phyloP scores from a whole-genome alignment of 2,329 filamentous ascomycete species.

The Colletotrichum salicis region DNA sequence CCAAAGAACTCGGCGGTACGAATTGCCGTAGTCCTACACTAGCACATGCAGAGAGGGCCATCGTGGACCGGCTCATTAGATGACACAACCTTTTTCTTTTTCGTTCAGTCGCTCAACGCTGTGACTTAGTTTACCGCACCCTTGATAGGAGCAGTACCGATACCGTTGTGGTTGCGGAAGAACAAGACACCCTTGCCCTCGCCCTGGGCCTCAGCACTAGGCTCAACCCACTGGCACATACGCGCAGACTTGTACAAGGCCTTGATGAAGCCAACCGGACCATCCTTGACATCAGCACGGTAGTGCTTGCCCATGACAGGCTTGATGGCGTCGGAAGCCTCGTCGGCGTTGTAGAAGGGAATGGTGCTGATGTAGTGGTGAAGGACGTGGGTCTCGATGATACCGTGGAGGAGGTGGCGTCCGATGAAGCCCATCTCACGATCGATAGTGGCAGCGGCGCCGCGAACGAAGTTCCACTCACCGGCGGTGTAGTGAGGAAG shows the following conservation, averaged over 20 bases:
- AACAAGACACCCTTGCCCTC: constrained; percentile 88
- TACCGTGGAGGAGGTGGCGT: constrained; percentile 89
- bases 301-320: constrained; percentile 96
- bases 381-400: constrained; percentile 96
- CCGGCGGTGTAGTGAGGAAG: constrained; percentile 91
- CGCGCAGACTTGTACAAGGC: constrained; percentile 84
- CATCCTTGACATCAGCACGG: constrained; percentile 81
- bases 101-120: background rate
- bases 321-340: constrained; percentile 70
- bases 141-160: constrained; percentile 65
- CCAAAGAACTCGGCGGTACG: no score
- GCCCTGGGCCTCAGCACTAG: constrained; percentile 81
- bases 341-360: constrained; percentile 79
- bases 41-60: constrained; percentile 16
- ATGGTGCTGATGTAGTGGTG: constrained; percentile 98
- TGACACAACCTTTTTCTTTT: constrained; percentile 1
- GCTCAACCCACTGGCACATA: constrained; percentile 98
- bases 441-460: constrained; percentile 94
- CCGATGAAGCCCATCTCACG: constrained; percentile 98
- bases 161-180: constrained; percentile 93
- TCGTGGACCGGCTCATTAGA: constrained; percentile 14
- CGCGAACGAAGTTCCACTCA: constrained; percentile 92
- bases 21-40: background rate
- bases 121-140: constrained; percentile 12
- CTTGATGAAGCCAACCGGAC: constrained; percentile 83